Conservation (phyloP, 371 early-diverging fungal genomes). For the Rhizomucor miehei region DNA sequence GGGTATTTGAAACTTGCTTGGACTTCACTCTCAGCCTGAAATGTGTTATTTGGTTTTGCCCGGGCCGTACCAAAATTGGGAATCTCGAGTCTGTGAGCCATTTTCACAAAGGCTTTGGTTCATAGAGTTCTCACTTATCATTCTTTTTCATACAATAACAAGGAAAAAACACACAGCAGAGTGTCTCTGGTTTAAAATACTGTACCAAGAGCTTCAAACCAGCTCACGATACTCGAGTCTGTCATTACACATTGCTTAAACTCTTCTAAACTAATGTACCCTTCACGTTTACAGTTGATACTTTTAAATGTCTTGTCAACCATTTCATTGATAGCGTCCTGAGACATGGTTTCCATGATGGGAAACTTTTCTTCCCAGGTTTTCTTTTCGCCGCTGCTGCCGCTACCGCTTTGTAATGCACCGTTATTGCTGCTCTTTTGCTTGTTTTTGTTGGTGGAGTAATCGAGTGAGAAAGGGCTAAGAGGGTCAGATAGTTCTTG, state of each 20-base stretch:
- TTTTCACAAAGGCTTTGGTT: too few species aligned
- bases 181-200: constrained; percentile 50
- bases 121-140: too few species aligned
- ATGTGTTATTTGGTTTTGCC: too few species aligned
- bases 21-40: too few species aligned
- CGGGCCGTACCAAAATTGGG: too few species aligned
- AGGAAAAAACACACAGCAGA: too few species aligned
- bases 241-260: constrained; percentile 68
- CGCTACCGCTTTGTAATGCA: constrained; percentile 4
- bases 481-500: constrained; percentile 14
- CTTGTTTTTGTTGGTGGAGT: constrained; percentile 14
- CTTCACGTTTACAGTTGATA: constrained; percentile 60
- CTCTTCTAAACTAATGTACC: constrained; percentile 74
- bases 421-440: constrained; percentile 8
- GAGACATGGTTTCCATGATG: constrained; percentile 87
- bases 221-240: constrained; percentile 68
- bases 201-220: constrained; percentile 72
- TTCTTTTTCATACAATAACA: too few species aligned
- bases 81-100: too few species aligned
- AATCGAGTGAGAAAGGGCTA: constrained; percentile 1
- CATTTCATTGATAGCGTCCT: constrained; percentile 92
- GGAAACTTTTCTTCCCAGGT: constrained; percentile 69
- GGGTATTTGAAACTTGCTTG: too few species aligned
- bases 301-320: constrained; percentile 81
- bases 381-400: constrained; percentile 18